Evolutionary conservation across 2,329 filamentous ascomycete genomes (phyloP), one percentile per base, ranked within the genome.

Genomic region (Xylariaceae sp.): DNA sequence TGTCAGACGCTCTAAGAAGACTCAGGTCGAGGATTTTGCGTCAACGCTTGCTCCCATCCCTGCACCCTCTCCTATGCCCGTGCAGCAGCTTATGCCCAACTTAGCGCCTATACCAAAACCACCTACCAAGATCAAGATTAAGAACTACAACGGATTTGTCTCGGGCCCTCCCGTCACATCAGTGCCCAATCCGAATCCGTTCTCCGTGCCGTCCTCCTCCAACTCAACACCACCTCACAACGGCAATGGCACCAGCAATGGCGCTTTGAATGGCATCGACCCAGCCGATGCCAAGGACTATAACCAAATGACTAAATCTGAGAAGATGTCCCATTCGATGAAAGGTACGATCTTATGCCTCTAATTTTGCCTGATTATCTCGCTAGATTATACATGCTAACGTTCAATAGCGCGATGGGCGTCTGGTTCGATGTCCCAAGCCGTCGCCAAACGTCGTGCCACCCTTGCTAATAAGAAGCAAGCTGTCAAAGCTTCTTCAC

Each of bases 271-370:
- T 3, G 71, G 72, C 16, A 66, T 61, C 5, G 75, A 77, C 21
- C 53, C 58, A 9, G 69, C 64, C 11, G 75, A 78, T 27, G 51
- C 60, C 18, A 84, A 84, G 71, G 80, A 83, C 46, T 85, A 85
- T 62, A 78, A 79, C 29, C 75, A 78, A 36, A 84, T 85, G 81
- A 84, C 81, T 41, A 85, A 85, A 72, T 83, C 81, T 24, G 82
- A 85, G 70, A 85, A 85, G 75, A 85, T 85, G 82, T 83, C 80
- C n/a, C 77, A 77, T 15, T 84, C 81, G 2, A 85, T 85, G 82
- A 83, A 83, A 73, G 81, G 82, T 84, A 73, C 72, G 77, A 69
- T n/a, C 21, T 16, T 23, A 18, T 45, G 15, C 15, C 24, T 11
- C n/a, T 13, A 10, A 4, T 30, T 20, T 16, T 27, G 15, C 29